Evolutionary conservation across 2,329 filamentous ascomycete genomes (phyloP), one percentile per base, ranked within the genome.

Genomic region (Lasiodiplodia hormozganensis): DNA sequence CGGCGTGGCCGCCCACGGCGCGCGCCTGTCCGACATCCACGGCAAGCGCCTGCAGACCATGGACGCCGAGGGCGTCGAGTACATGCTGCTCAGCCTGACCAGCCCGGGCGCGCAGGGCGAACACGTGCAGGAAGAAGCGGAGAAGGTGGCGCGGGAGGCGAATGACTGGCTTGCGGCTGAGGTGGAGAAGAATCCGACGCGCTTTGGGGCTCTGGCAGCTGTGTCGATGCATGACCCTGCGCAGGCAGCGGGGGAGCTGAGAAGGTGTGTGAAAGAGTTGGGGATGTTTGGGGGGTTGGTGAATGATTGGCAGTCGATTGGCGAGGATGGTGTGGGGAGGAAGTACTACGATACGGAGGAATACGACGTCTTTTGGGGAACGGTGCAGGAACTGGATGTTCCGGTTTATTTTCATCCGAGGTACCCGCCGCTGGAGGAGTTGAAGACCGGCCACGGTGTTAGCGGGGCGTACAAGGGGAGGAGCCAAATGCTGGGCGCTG

Each of bases 241-340:
- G 43, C 74, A 77, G 58, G 77, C 77, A 38, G 74, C 75, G 2
- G 72, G 72, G 1, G 76, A 78, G 62, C 52, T 78, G 53, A 67
- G 72, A 40, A 69, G 77, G 65, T 75, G 76, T 4, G 74, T 78
- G 1, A 75, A 71, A 25, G 72, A 75, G 56, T 68, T 85, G 60
- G 87, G 88, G n/a, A 90, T 90, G 80, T 84, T 87, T 69, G 88
- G 89, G 1, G 87, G 83, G 2, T 78, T 91, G 5, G 83, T 91
- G n/a, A 77, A 78, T 40, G 75, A 77, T 65, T 77, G 74, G 57
- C 76, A 78, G 65, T 74, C 74, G 8, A 74, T 71, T 12, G 76
- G 76, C 4, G 54, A 57, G 1, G 70, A 76, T 1, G 76, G 71
- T 5, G 70, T 75, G 28, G 74, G 73, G 34, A 75, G 76, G 56